Evolutionary conservation across 306 rosid genomes (phyloP), one percentile per base, ranked within the genome.

Genomic region (Corylus americana): DNA sequence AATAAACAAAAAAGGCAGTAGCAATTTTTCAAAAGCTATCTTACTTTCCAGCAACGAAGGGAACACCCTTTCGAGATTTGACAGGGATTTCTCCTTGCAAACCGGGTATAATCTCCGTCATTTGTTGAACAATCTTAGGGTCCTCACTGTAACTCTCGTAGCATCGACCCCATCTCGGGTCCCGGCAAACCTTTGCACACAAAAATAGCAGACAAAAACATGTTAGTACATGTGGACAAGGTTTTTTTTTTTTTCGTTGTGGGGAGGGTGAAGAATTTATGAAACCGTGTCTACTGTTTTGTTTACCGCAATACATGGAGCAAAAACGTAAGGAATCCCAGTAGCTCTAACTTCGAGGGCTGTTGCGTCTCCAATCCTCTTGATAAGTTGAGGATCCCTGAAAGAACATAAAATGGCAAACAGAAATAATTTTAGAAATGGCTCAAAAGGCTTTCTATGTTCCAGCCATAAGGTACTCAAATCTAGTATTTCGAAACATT

Each of bases 161-260:
- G 90, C 98, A 95, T 73, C 98, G 87, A 51, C 98, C 98, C 98
- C 98, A 95, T 79, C 98, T 90, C n/a, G 98, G 98, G 87, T 95
- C 98, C 77, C 98, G 84, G 86, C 98, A 95, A 20, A 95, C 98
- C 98, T 92, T 83, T 49, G 22, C 86, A 81, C 63, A 73, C 44
- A 49, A 55, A 57, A 66, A 16, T 2, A 74, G 66, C 5, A 63
- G 45, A 49, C 51, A 53, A 64, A 39, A 62, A 80, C 63, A 80
- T 48, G 58, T 78, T 61, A 85, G 69, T 11, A 61, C 0, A 70
- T 37, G 18, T 58, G 22, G 59, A 53, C 27, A 54, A 44, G 35
- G 3, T 10, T 7, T 73, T n/a, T 70, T 16, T 37, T 12, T 71
- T 49, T 58, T 47, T 48, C 75, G 14, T 22, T 51, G 22, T 55